Percentiles rank a stretch among this genome's conserved stretches.
Evolutionary conservation across 257 asterid species (phyloP).

Genomic region (Dorcoceras hygrometricum): DNA sequence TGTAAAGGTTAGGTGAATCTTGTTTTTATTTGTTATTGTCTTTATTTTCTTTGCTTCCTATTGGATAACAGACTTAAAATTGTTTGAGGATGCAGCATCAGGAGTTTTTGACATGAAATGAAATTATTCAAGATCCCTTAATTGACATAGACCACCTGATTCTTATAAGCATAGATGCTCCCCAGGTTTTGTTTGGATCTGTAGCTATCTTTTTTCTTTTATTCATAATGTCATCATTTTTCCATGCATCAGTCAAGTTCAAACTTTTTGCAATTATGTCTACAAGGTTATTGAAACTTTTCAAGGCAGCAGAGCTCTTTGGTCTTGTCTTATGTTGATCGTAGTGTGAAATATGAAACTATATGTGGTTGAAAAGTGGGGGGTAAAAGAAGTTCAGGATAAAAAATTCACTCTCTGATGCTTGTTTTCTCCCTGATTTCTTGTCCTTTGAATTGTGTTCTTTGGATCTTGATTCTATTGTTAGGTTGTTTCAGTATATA

Average conservation of each 20-base stretch:
- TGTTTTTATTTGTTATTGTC: conserved; percentile 20
- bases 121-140: neutral
- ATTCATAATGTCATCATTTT: neutral
- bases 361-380: conserved; percentile 6
- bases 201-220: neutral
- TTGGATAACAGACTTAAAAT: neutral
- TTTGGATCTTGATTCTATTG: conserved; percentile 18
- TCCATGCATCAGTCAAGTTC: neutral
- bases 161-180: no score
- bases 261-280: neutral
- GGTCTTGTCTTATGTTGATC: neutral
- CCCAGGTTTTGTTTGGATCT: neutral
- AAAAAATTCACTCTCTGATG: neutral
- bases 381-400: conserved; percentile 6
- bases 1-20: conserved; percentile 56
- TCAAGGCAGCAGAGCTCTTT: neutral
- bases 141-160: neutral
- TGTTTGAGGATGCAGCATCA: neutral
- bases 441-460: conserved; percentile 15
- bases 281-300: neutral
- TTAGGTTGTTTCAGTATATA: conserved; percentile 21
- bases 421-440: conserved; percentile 4
- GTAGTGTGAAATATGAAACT: neutral
- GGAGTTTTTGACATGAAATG: neutral
- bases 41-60: conserved; percentile 12